These are phyloP conservation scores for Neopestalotiopsis clavispora DNA, from an alignment of 2,329 filamentous ascomycete genomes.

Conservation along the genomic window DNA sequence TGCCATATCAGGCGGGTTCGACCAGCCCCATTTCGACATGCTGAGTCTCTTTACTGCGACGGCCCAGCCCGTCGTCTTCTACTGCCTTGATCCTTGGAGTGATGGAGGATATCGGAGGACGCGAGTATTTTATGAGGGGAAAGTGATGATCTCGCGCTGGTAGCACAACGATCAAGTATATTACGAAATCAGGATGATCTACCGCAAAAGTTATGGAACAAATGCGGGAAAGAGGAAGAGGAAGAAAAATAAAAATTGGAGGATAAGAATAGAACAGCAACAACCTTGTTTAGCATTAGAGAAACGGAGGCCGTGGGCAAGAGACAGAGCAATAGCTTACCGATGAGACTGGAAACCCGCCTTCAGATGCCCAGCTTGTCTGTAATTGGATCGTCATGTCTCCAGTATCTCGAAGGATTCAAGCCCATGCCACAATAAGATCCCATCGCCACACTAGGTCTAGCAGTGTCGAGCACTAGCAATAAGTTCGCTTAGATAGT, in stretches of 20 bases:
- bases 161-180: neutral
- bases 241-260: neutral
- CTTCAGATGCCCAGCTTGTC: neutral
- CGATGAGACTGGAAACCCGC: neutral
- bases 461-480: neutral
- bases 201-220: neutral
- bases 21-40: neutral
- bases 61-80: neutral
- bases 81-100: neutral
- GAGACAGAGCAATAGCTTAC: neutral
- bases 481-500: neutral
- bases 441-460: neutral
- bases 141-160: neutral
- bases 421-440: neutral
- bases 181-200: neutral
- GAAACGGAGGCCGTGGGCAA: neutral
- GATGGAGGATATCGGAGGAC: neutral
- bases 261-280: conserved; percentile 1
- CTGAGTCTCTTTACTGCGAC: neutral
- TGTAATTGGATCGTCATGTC: neutral
- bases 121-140: neutral
- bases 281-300: neutral
- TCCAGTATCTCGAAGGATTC: neutral
- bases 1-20: neutral
- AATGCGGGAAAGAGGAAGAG: neutral